Base-by-base conservation (phyloP, 2,329 filamentous ascomycete genomes). In the Cercospora sp. region DNA sequence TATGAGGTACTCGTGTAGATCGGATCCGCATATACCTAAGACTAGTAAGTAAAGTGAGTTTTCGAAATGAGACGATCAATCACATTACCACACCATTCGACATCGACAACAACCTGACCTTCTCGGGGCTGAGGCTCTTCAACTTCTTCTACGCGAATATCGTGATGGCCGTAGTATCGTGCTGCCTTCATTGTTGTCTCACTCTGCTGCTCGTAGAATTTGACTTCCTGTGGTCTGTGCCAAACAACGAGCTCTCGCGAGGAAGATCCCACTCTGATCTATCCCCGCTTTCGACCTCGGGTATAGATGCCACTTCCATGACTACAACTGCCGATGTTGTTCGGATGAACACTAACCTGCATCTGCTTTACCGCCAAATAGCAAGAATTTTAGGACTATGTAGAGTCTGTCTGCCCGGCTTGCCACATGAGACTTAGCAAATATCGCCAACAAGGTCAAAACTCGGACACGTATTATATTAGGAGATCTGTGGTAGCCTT, bases 141-240 rank as follows among this genome's bases (percentile, higher is more conserved):
- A 51, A 75, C 71, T 45, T 73, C 67, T 16, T 76, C 73, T 53
- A 75, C 58, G 23, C 75, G 69, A 39, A 76, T 69, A 57, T 76
- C 74, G 31, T 62, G 63, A n/a, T 68, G 51, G 33, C 63, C 69
- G 60, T 76, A 69, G 67, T 73, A 76, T 62, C 72, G 65, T 16
- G 72, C 72, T 16, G 74, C 75, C 60, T 72, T 74, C 73, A 76
- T 76, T 7, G 5, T 67, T 55, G 1, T 7, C 36, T 18, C 1
- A 7, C 23, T 26, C 12, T 58, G 18, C 23, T 42, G 31, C 28
- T 73, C 62, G 23, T 57, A 71, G 70, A 58, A 58, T 6, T 58
- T 18, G 26, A 9, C 20, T 20, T 51, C 10, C 6, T 23, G 18
- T 23, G 45, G 18, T 51, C 45, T 26, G 45, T 23, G 20, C 12